These are phyloP conservation scores for Colletotrichum cordylinicola DNA, from an alignment of 2,329 filamentous ascomycete species.

Conservation along the genomic window DNA sequence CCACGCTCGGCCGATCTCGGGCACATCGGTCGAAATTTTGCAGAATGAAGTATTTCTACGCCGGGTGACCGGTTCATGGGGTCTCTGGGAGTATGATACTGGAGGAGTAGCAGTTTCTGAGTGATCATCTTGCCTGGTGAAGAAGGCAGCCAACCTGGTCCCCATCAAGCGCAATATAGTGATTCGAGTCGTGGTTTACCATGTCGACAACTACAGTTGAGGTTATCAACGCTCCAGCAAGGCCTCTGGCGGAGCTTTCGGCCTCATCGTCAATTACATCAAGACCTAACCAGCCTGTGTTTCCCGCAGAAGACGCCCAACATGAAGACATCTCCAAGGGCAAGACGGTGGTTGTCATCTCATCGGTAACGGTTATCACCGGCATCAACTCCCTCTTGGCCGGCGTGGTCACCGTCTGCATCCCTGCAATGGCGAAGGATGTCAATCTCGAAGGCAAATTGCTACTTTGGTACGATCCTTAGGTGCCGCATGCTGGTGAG, in stretches of 20 bases:
- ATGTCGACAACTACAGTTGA: conserved; percentile 2
- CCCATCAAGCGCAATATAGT: not conserved
- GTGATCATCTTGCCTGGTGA: no score
- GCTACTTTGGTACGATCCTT: not conserved
- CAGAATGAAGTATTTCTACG: not conserved
- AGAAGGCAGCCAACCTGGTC: rapidly evolving
- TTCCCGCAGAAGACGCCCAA: not conserved
- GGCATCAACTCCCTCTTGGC: conserved; percentile 8
- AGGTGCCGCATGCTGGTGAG: rapidly evolving
- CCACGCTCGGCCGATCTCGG: conserved; percentile 12
- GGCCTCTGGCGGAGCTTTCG: not conserved
- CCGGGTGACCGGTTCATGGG: not conserved
- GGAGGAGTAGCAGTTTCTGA: not conserved
- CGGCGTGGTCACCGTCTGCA: conserved; percentile 7
- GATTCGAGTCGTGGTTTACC: not conserved
- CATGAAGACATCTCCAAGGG: conserved; percentile 1
- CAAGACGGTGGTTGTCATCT: conserved; percentile 8
- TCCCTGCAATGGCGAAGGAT: conserved; percentile 8
- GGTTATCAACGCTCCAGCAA: not conserved
- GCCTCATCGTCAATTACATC: not conserved
- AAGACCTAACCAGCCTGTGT: not conserved
- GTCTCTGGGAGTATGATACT: not conserved
- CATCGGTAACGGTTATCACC: conserved; percentile 10
- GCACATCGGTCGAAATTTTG: not conserved
- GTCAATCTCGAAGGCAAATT: not conserved